phyloP scores from a whole-genome alignment of 78 protist species.

The Dictyostelium discoideum region DNA sequence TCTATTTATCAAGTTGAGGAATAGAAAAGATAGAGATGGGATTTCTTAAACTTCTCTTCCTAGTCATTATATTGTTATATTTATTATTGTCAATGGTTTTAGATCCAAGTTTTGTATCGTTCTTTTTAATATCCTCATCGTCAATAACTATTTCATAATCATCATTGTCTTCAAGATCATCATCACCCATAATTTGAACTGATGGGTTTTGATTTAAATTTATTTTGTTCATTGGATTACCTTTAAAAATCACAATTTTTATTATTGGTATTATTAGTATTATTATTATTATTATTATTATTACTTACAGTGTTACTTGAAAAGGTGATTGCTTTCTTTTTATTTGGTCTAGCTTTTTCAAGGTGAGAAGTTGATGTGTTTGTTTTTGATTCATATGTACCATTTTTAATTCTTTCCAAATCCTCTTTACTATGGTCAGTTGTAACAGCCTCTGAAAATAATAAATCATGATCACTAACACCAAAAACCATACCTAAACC shows the following conservation, averaged over 20 bases:
- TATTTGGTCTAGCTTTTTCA: constrained; percentile 38
- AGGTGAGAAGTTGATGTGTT: not conserved
- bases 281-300: not conserved
- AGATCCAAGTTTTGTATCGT: not conserved
- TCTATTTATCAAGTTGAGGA: not conserved
- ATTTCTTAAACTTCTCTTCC: too few species aligned
- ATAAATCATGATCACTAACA: constrained; percentile 75
- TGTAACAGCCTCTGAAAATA: constrained; percentile 52
- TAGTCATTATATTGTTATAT: too few species aligned
- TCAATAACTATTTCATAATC: not conserved
- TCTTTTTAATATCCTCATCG: not conserved
- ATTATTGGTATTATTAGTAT: not conserved
- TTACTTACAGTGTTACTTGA: constrained; percentile 62
- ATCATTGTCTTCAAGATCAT: not conserved
- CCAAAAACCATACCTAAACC: constrained; percentile 39
- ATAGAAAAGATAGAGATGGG: not conserved
- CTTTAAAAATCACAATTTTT: not conserved
- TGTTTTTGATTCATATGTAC: not conserved
- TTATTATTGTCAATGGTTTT: not conserved
- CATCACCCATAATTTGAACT: not conserved
- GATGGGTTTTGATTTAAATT: too few species aligned
- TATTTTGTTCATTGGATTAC: too few species aligned
- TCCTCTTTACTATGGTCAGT: constrained; percentile 57
- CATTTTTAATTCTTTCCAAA: not conserved
- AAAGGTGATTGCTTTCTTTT: constrained; percentile 19